These are phyloP conservation scores for Solanum corneliomulleri DNA, from an alignment of 257 asterid species.

Conservation along the genomic window DNA sequence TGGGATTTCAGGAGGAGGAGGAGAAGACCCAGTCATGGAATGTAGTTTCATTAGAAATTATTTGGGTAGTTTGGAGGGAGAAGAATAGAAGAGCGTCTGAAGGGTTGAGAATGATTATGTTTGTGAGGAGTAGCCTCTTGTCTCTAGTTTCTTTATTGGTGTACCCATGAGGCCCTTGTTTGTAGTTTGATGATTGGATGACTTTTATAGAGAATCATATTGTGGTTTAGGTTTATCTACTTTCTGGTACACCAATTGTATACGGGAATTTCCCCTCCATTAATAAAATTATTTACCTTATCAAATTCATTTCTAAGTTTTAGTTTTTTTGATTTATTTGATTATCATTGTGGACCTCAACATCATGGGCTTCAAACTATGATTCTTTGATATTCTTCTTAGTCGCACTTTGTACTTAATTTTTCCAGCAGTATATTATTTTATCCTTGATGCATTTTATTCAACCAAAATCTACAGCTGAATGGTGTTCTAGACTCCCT, in stretches of 20 bases:
- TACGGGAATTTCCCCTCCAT: neutral
- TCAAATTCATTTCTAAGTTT: neutral
- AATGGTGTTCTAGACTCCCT: neutral
- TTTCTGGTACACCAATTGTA: neutral
- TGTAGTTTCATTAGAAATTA: neutral
- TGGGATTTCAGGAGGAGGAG: neutral
- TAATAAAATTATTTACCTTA: neutral
- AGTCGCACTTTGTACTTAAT: neutral
- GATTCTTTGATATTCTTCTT: neutral
- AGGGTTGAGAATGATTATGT: neutral
- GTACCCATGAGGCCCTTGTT: neutral
- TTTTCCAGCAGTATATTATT: neutral
- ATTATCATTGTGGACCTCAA: neutral
- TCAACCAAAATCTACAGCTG: neutral
- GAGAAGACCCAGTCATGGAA: neutral
- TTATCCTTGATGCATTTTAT: neutral
- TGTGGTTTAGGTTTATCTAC: neutral
- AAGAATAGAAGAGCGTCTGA: neutral
- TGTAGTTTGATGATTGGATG: neutral
- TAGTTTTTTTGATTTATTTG: neutral
- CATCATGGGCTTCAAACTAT: neutral
- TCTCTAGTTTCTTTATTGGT: neutral
- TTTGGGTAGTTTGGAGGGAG: neutral
- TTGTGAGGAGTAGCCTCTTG: neutral
- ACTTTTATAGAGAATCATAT: neutral